phyloP scores from a whole-genome alignment of 228 moss, liverwort and hornwort genomes.

The Sphagnum fallax region DNA sequence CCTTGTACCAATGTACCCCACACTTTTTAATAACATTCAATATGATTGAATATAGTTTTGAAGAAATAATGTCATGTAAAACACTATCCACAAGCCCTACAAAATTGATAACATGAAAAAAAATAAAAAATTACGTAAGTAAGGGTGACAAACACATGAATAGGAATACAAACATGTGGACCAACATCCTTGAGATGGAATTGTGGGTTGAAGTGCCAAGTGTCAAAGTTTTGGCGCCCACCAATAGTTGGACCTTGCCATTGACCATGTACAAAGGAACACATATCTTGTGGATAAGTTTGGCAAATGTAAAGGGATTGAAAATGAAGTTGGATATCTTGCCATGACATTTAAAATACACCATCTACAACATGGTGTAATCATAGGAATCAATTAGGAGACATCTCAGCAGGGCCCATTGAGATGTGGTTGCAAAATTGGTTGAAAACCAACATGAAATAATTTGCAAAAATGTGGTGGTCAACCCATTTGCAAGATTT shows the following conservation, averaged over 20 bases:
- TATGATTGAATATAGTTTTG: no score
- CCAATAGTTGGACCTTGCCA: constrained; percentile 93
- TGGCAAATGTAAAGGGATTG: constrained; percentile 95
- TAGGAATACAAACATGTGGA: constrained; percentile 74
- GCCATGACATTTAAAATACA: constrained; percentile 99
- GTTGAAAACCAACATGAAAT: not conserved
- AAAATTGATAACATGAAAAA: not conserved
- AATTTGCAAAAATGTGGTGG: no score
- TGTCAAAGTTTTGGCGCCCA: constrained; percentile 96
- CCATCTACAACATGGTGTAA: constrained; percentile 73
- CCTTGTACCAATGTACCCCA: constrained; percentile 33
- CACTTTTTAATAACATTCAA: no score
- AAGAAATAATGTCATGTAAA: not conserved
- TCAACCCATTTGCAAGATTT: no score
- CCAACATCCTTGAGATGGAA: constrained; percentile 93
- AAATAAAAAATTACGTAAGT: constrained; percentile 36
- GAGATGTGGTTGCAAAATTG: no score
- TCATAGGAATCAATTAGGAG: no score
- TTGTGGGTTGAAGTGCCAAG: constrained; percentile 96
- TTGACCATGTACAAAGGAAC: constrained; percentile 88
- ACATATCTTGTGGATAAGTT: constrained; percentile 98
- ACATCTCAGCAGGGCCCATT: no score
- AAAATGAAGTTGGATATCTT: constrained; percentile 98
- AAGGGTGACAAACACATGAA: constrained; percentile 97
- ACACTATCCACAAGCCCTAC: not conserved